Base-by-base conservation (phyloP, 2,329 filamentous ascomycete genomes). In the Intubia oerlemansii region DNA sequence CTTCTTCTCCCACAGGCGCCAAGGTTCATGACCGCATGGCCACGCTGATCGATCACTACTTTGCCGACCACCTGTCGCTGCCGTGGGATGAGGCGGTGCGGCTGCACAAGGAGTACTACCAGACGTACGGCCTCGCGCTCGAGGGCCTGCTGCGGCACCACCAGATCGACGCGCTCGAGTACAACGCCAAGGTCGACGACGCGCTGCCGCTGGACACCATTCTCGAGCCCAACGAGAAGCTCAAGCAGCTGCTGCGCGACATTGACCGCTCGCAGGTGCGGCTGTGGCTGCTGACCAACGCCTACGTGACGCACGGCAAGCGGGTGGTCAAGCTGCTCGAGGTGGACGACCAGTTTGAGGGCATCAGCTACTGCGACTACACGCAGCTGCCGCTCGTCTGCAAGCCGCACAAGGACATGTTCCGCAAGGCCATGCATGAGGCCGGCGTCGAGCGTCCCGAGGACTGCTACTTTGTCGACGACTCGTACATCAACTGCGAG, bases 361-460 rank as follows among this genome's bases (percentile, higher is more conserved):
- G 88, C 7, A 68, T 95, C 35, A 98, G 88, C 0, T 98, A 70
- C 49, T 98, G 90, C 46, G 80, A 98, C 50, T 98, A 98, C 50
- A 62, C 57, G 9, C 53, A 63, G 11, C 55, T 66, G 24, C 74
- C 67, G 5, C 60, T 98, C 36, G 52, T 90, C 26, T 93, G 88
- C 56, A 98, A 98, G 49, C 88, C 88, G 4, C 64, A 77, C 32
- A 59, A 60, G 29, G 68, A 71, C 29, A 88, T 91, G 75, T 98
- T 71, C 46, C 64, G 64, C 21, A 92, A 88, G 52, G 88, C 79
- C 5, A 92, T 95, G 77, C 57, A 50, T 26, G 77, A 95, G 41
- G 82, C 85, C 0, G 76, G 73, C 0, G 66, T 77, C 2, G 59
- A 64, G 10, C 59, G 65, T 20, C 54, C 57, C 9, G 62, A 74